phyloP scores from a whole-genome alignment of 768 basidiomycete genomes.

The Mycena leptocephala region DNA sequence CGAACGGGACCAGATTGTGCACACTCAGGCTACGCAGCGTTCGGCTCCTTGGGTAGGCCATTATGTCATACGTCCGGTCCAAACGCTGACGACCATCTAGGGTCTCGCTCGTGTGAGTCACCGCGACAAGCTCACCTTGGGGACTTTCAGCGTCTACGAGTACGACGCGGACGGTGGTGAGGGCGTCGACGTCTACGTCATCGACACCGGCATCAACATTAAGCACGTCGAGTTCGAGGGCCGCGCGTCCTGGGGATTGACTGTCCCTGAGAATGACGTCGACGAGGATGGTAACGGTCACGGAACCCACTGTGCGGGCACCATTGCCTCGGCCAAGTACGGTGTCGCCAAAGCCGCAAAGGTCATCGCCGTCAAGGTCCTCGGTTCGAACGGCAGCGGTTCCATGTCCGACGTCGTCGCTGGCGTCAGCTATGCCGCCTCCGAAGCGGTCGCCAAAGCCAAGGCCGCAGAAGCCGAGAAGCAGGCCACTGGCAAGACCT shows the following conservation, averaged over 20 bases:
- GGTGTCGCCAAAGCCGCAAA: constrained; percentile 97
- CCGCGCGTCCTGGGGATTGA: constrained; percentile 94
- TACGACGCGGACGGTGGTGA: constrained; percentile 84
- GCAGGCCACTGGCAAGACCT: constrained; percentile 81
- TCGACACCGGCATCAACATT: constrained; percentile 94
- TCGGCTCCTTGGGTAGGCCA: constrained; percentile 89
- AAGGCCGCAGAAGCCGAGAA: constrained; percentile 76
- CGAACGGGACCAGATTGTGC: constrained; percentile 96
- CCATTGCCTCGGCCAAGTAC: constrained; percentile 93
- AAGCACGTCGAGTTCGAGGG: constrained; percentile 90
- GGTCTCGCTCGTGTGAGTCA: constrained; percentile 97
- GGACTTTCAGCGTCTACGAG: constrained; percentile 89
- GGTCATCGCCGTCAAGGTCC: constrained; percentile 92
- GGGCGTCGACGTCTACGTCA: constrained; percentile 93
- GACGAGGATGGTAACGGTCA: constrained; percentile 97
- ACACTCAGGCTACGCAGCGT: constrained; percentile 78
- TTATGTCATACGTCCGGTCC: not conserved
- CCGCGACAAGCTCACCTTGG: constrained; percentile 79
- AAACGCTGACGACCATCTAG: constrained; percentile 55
- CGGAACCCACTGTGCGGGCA: constrained; percentile 95
- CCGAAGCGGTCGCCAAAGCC: constrained; percentile 67
- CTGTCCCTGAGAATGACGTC: constrained; percentile 86
- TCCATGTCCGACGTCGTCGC: constrained; percentile 94
- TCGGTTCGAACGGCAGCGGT: constrained; percentile 95
- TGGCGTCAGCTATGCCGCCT: constrained; percentile 89